Evolutionary conservation across 345 rosid genomes (phyloP), one percentile per base, ranked within the genome.

Genomic region (Viola odorata): DNA sequence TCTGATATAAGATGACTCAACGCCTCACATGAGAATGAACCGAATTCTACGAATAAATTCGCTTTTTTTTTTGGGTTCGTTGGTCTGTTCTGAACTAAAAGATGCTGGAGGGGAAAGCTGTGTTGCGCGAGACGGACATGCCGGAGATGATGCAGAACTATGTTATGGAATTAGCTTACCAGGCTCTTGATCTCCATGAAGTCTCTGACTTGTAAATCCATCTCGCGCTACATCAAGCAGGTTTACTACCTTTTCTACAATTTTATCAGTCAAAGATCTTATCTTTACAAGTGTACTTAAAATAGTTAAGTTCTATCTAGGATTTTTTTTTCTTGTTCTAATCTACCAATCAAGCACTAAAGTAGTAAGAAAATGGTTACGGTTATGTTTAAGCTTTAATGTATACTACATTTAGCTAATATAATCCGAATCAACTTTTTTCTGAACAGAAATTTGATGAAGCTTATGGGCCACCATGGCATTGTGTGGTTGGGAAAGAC

Each of bases 401-500:
- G 32, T 23, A 23, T 23, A 23, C 32, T 23, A 23, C 2, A 23
- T 23, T 23, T 23, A 23, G 32, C 32, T 23, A 23, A 23, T 23
- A 23, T 23, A 2, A 23, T 23, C 32, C 1, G 2, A 23, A 23
- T 47, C 50, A 44, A 7, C 37, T 41, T 16, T 37, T 40, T 44
- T 60, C 15, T 45, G 1, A 47, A 62, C 83, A 77, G 83, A 81
- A 68, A 59, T 77, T 81, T 37, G 77, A 81, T 23, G 84, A 72
- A 74, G 81, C 76, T 23, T 73, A 68, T 37, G 77, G 84, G 40
- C 58, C 80, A 37, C 70, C 78, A 6, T 84, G 84, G 80, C 81
- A 81, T 54, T 76, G 84, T 53, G 83, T 80, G 73, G 80, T 76
- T 9, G 78, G 86, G 4, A 80, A 78, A 62, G 81, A 73, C 65